A percentile compares a stretch with the other conserved stretches of the same genome.
Conservation (phyloP, 345 rosid genomes). For the Dovyalis caffra region DNA sequence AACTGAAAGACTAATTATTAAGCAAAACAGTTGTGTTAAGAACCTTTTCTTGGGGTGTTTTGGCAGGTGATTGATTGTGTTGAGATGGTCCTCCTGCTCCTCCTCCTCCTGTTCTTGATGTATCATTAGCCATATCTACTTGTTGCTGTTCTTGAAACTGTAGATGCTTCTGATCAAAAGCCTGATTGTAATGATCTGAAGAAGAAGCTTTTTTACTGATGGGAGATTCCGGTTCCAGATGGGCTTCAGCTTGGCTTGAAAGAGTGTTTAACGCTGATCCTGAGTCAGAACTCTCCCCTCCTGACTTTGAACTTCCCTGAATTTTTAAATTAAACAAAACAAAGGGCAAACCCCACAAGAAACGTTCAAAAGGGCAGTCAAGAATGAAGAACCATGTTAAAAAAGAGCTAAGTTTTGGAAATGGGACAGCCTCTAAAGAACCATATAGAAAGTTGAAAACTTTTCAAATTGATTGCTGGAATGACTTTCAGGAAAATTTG, state of each 20-base stretch:
- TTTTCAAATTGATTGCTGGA: not conserved
- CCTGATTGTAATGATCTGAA: constrained; percentile 34
- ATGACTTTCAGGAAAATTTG: not conserved
- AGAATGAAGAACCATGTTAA: constrained; percentile 3
- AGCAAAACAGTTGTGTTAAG: constrained; percentile 23
- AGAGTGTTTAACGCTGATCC: constrained; percentile 77
- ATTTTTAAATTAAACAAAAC: constrained; percentile 12
- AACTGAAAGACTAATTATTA: constrained; percentile 10
- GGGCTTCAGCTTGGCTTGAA: constrained; percentile 70
- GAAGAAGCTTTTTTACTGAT: constrained; percentile 56
- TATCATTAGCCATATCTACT: constrained; percentile 46
- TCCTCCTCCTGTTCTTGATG: constrained; percentile 43
- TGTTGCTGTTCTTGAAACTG: constrained; percentile 34
- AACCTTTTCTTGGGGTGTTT: constrained; percentile 78
- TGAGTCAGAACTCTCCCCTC: constrained; percentile 78
- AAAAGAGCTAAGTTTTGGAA: constrained; percentile 2
- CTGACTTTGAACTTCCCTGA: constrained; percentile 88
- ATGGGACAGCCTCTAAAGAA: constrained; percentile 11
- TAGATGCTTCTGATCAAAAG: constrained; percentile 38
- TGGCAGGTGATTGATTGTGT: constrained; percentile 52
- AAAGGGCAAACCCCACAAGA: constrained; percentile 18
- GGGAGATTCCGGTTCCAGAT: constrained; percentile 74
- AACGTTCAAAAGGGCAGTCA: constrained; percentile 4
- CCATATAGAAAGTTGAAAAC: constrained; percentile 6
- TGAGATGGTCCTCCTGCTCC: constrained; percentile 34